Evolutionary conservation across 129 eudicot species (phyloP).

Genomic region (Saussurea involucrata): DNA sequence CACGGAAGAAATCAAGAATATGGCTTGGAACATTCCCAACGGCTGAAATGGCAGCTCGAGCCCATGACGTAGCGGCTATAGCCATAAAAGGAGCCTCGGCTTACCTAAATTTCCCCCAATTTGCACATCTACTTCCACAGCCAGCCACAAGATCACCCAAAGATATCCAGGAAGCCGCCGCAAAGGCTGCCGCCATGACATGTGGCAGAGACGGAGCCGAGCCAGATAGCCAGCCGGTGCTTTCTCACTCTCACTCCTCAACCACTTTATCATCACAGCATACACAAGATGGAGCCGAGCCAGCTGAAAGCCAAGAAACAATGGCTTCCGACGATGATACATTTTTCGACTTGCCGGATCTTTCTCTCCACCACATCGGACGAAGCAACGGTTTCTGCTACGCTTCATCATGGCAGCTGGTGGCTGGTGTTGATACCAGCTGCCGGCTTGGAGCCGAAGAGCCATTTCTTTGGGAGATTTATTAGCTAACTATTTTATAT

Average conservation of each 20-base stretch:
- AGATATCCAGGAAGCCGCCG: slow-evolving; percentile 71
- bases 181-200: slow-evolving; percentile 53
- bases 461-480: slow-evolving; percentile 51
- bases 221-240: slow-evolving; percentile 18
- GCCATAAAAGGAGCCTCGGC: slow-evolving; percentile 72
- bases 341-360: slow-evolving; percentile 59
- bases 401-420: slow-evolving; percentile 48
- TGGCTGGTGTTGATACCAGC: slow-evolving; percentile 40
- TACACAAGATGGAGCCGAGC: slow-evolving; percentile 27
- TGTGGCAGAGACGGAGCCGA: slow-evolving; percentile 13
- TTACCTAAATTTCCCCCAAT: slow-evolving; percentile 60
- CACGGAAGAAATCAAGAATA: slow-evolving; percentile 73
- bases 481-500: slow-evolving; percentile 17
- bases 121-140: slow-evolving; percentile 50
- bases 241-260: slow-evolving; percentile 30
- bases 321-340: slow-evolving; percentile 35
- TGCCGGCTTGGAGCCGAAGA: slow-evolving; percentile 50
- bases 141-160: slow-evolving; percentile 57
- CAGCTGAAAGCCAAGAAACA: slow-evolving; percentile 24
- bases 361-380: slow-evolving; percentile 24
- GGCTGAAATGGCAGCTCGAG: slow-evolving; percentile 86
- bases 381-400: slow-evolving; percentile 13
- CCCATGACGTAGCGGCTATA: slow-evolving; percentile 75
- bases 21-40: slow-evolving; percentile 78
- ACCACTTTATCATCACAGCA: slow-evolving; percentile 23